phyloP scores from a whole-genome alignment of 441 rosid species.

The Mallotus repandus region DNA sequence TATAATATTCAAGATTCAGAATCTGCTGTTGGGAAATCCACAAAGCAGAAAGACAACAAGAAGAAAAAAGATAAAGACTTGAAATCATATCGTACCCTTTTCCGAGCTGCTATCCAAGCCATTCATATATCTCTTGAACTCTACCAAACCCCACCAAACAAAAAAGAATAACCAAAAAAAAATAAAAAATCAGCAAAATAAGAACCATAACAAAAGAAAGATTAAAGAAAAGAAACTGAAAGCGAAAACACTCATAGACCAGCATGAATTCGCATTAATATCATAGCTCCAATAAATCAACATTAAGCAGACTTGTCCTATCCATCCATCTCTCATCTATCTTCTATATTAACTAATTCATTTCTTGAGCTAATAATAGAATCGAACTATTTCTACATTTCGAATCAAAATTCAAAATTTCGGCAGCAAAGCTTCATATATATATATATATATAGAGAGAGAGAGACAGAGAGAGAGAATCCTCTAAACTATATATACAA shows the following conservation, averaged over 20 bases:
- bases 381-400: no score
- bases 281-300: no score
- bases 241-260: background rate
- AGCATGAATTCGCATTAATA: no score
- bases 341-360: background rate
- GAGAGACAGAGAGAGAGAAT: no score
- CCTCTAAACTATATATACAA: no score
- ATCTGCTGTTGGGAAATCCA: constrained; percentile 1
- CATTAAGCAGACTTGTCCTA: no score
- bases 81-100: constrained; percentile 35
- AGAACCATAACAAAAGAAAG: background rate
- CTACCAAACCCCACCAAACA: constrained; percentile 8
- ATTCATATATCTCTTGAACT: constrained; percentile 36
- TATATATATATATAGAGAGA: no score
- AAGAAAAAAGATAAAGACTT: background rate
- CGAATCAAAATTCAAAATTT: no score
- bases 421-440: background rate
- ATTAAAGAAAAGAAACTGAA: no score
- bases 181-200: background rate
- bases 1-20: background rate
- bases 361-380: no score
- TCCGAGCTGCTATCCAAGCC: constrained; percentile 56
- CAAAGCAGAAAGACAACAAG: background rate
- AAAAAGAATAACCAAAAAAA: background rate
- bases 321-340: no score